Percentiles rank a stretch among this genome's conserved stretches.
Evolutionary conservation across 148 eudicot species (phyloP).

Genomic region (Vaccinium vitisidaea): DNA sequence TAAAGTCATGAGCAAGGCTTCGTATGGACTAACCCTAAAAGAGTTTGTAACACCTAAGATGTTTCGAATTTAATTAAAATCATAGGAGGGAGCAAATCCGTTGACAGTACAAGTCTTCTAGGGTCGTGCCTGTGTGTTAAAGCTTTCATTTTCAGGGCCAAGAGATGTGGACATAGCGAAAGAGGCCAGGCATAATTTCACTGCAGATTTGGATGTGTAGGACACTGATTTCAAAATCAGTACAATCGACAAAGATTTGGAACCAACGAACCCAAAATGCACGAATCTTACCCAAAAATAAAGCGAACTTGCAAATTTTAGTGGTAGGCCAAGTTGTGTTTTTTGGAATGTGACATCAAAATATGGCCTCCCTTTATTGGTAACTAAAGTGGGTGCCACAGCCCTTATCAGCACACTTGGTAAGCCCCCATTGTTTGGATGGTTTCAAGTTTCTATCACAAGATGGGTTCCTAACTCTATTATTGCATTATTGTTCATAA

Average conservation of each 20-base stretch:
- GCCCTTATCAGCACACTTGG: neutral
- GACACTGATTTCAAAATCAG: neutral
- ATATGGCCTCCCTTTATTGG: neutral
- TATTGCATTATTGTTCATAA: too few species aligned
- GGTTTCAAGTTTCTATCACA: neutral
- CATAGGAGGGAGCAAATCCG: too few species aligned
- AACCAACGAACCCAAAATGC: neutral
- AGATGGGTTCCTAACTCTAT: neutral
- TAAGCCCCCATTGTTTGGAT: neutral
- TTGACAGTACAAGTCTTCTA: too few species aligned
- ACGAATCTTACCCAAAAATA: neutral
- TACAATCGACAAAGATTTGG: constrained; percentile 4
- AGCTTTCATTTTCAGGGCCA: neutral
- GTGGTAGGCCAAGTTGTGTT: neutral
- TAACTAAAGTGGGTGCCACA: neutral
- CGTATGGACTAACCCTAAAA: too few species aligned
- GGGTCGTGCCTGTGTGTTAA: too few species aligned
- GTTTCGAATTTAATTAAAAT: too few species aligned
- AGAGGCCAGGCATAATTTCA: neutral
- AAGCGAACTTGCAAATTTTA: neutral
- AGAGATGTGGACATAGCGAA: neutral
- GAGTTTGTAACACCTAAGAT: too few species aligned
- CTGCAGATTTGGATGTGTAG: neutral
- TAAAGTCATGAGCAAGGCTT: too few species aligned
- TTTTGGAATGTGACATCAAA: neutral